phyloP scores from a whole-genome alignment of 106 monocot genomes.

The Dendrobium officinale region DNA sequence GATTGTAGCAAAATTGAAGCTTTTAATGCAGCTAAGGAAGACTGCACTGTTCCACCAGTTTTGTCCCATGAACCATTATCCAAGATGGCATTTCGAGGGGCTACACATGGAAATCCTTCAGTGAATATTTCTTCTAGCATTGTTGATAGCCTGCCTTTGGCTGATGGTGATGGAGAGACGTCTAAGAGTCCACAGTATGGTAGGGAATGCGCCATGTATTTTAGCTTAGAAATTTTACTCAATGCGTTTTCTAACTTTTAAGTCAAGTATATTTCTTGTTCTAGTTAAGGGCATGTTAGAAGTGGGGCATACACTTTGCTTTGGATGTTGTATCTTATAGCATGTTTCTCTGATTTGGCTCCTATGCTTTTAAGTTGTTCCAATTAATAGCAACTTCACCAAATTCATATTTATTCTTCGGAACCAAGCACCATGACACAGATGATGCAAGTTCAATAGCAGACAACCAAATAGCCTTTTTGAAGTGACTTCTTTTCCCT shows the following conservation, averaged over 20 bases:
- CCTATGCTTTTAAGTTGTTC: neutral
- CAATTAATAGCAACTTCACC: neutral
- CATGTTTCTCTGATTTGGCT: neutral
- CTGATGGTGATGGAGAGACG: slow-evolving; percentile 3
- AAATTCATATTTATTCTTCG: neutral
- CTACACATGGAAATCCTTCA: slow-evolving; percentile 14
- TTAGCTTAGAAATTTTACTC: neutral
- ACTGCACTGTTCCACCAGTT: slow-evolving; percentile 15
- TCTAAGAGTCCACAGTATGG: slow-evolving; percentile 12
- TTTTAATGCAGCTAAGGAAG: slow-evolving; percentile 15
- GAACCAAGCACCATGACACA: neutral
- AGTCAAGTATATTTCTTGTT: neutral
- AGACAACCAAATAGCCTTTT: neutral
- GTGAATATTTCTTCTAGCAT: slow-evolving; percentile 17
- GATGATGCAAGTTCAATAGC: neutral
- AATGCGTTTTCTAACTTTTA: neutral
- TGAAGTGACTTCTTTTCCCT: neutral
- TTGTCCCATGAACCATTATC: slow-evolving; percentile 50
- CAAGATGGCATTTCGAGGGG: slow-evolving; percentile 29
- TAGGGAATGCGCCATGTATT: neutral
- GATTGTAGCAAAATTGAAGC: slow-evolving; percentile 32
- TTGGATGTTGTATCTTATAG: neutral
- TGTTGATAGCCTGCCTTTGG: neutral
- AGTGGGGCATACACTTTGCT: neutral
- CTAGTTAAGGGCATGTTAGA: neutral